phyloP scores from a whole-genome alignment of 306 rosid species.

The Fragaria ananassa region DNA sequence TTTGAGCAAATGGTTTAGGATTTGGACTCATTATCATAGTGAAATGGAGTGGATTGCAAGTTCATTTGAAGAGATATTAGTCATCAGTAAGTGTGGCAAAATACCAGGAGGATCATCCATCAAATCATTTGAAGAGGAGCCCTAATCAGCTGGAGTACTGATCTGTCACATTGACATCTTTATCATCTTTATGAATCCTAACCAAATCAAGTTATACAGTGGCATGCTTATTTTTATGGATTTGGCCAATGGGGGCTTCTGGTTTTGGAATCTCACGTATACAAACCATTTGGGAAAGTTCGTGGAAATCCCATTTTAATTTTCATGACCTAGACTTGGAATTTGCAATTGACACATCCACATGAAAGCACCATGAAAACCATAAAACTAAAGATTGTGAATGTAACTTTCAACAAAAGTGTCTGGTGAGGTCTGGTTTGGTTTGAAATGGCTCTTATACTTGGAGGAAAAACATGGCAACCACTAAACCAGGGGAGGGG shows the following conservation, averaged over 20 bases:
- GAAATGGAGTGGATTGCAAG: not conserved
- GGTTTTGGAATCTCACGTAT: not conserved
- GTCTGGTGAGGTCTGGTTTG: not conserved
- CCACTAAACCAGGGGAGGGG: constrained; percentile 4
- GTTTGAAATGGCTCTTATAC: not conserved
- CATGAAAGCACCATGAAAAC: constrained; percentile 1
- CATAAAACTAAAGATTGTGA: not conserved
- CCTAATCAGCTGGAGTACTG: not conserved
- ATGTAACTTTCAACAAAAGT: not conserved
- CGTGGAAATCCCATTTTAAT: not conserved
- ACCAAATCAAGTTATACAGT: not conserved
- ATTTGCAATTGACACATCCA: not conserved
- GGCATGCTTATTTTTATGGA: not conserved
- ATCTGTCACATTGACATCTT: not conserved
- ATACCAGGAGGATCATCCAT: not conserved
- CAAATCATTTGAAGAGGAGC: not conserved
- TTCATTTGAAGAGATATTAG: too few species aligned
- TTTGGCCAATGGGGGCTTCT: not conserved
- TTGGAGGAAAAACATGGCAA: not conserved
- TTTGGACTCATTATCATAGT: not conserved
- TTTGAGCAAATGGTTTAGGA: not conserved
- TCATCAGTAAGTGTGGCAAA: too few species aligned
- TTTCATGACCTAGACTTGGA: constrained; percentile 9
- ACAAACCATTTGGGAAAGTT: not conserved
- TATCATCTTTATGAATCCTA: not conserved